Conservation (phyloP, 192 early-diverging fungal species). For the Gryganskiella cystojenkinii region DNA sequence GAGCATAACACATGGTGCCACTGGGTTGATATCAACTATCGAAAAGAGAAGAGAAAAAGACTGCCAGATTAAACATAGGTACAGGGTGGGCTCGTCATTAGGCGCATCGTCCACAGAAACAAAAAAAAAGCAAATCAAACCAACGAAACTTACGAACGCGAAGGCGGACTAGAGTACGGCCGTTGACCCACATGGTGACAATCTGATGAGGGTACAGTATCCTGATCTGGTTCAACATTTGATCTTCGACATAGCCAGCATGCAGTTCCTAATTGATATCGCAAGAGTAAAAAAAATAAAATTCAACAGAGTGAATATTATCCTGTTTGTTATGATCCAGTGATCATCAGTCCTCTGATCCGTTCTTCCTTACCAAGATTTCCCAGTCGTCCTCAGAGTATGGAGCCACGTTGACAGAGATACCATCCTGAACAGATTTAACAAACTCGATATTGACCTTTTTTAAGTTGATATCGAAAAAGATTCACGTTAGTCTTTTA, state of each 20-base stretch:
- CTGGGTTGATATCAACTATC: conserved; percentile 66
- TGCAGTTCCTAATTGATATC: conserved; percentile 65
- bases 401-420: conserved; percentile 75
- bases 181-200: conserved; percentile 81
- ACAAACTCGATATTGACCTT: conserved; percentile 71
- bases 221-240: conserved; percentile 74
- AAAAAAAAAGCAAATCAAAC: background rate
- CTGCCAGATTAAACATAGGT: conserved; percentile 1
- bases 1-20: conserved; percentile 60
- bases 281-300: background rate
- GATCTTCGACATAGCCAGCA: conserved; percentile 77
- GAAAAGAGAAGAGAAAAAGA: background rate
- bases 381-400: conserved; percentile 83
- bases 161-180: conserved; percentile 71
- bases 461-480: too few relatives aligned
- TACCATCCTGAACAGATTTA: conserved; percentile 63
- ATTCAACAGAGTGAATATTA: too few relatives aligned
- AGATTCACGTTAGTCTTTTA: too few relatives aligned
- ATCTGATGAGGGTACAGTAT: conserved; percentile 74
- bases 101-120: background rate
- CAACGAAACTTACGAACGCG: conserved; percentile 60
- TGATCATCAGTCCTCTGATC: too few relatives aligned
- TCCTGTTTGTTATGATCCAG: too few relatives aligned
- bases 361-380: conserved; percentile 65
- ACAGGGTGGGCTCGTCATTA: conserved; percentile 2